Evolutionary conservation across 306 rosid genomes (phyloP).

Genomic region (Spatholobus suberectus): DNA sequence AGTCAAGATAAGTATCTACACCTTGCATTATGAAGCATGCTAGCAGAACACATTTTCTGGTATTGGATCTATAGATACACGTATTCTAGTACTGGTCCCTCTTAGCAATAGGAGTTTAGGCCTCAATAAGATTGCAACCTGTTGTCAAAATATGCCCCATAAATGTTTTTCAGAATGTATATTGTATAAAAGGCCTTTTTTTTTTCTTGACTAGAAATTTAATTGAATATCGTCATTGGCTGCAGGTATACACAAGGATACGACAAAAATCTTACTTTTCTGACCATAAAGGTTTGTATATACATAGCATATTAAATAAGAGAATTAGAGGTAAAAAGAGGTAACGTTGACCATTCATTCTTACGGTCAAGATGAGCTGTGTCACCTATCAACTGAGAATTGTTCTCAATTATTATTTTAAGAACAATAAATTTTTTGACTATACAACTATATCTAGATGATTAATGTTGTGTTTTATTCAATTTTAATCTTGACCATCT

Average conservation of each 20-base stretch:
- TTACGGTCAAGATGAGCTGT: not conserved
- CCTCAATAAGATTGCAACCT: constrained; percentile 11
- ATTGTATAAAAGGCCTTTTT: not conserved
- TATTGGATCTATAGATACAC: not conserved
- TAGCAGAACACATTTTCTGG: not conserved
- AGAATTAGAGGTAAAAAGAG: not conserved
- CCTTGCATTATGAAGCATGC: not conserved
- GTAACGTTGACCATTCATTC: not conserved
- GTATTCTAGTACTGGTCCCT: not conserved
- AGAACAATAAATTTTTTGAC: not conserved
- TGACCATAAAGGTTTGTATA: constrained; percentile 75
- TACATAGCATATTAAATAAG: not conserved
- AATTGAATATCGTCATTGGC: constrained; percentile 12
- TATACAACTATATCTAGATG: not conserved
- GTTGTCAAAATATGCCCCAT: not conserved
- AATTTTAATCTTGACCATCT: not conserved
- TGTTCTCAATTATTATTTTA: not conserved
- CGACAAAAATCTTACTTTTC: constrained; percentile 72
- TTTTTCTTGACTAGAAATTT: not conserved
- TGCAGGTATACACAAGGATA: constrained; percentile 82
- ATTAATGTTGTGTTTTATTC: too few species aligned
- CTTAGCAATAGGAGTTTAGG: not conserved
- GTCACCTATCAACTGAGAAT: not conserved
- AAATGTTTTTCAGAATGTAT: not conserved
- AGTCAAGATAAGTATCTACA: not conserved